Base-by-base conservation (phyloP, 176 grass and related monocot species). In the Aegilops tauschii region DNA sequence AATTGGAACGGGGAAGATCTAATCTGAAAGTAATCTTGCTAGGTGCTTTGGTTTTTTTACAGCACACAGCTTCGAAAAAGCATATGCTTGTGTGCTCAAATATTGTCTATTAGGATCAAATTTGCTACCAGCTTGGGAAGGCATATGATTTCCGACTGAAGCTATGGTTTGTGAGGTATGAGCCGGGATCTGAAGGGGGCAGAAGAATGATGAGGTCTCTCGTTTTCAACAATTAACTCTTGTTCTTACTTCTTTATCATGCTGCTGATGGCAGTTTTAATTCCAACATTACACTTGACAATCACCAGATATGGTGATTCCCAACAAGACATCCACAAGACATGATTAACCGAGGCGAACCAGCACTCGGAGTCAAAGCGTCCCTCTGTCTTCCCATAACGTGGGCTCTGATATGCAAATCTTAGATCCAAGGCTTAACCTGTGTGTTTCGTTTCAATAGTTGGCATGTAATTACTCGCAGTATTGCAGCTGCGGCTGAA, bases 401-500 rank as follows among this genome's bases (percentile, higher is more conserved):
- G 56, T 59, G 56, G 18, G 50, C 50, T 54, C 50, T 54, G 50
- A 5, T 54, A 54, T 0, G 50, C 50, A 54, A 54, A 54, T 54
- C 50, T 54, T 54, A 18, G 56, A 59, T 59, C 56, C 56, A 21
- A 59, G 56, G 56, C 56, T 58, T 59, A 59, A 59, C 27, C 5
- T 44, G 31, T 16, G 32, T 27, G 23, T 34, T 34, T 13, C 78
- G 64, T 78, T 42, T 62, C 70, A 50, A 61, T 42, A 23, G 4
- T 61, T 82, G 52, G 78, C 70, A 73, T 52, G 9, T 44, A 52
- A 52, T 65, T 11, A 73, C 23, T 71, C 68, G 28, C 18, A 45
- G 25, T 25, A 62, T 35, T 62, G 34, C 75, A 91, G 59, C 7
- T 47, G 76, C 65, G 56, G 40, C 65, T 75, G 42, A 73, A 64